phyloP scores from a whole-genome alignment of 2,329 filamentous ascomycete genomes.

The Talaromyces sp. region DNA sequence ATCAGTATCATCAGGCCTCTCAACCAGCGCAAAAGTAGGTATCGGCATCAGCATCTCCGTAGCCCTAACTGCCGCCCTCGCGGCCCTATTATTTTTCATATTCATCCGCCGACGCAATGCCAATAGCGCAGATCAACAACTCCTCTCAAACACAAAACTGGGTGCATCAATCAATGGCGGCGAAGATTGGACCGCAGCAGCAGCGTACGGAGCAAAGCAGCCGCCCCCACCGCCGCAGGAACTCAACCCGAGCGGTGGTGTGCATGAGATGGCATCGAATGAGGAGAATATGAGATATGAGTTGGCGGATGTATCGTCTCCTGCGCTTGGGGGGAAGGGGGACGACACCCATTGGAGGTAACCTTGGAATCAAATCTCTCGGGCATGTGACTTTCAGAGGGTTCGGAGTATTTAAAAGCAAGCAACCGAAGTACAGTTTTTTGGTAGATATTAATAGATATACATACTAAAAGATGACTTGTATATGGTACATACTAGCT shows the following conservation, averaged over 20 bases:
- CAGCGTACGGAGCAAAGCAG: background rate
- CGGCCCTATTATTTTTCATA: background rate
- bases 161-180: background rate
- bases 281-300: background rate
- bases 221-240: background rate
- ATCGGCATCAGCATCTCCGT: background rate
- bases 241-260: background rate
- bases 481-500: background rate
- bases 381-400: too few relatives aligned
- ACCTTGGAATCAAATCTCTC: background rate
- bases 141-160: background rate
- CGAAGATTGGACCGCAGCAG: background rate
- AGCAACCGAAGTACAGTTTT: background rate
- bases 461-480: background rate
- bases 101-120: background rate
- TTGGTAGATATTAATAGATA: background rate
- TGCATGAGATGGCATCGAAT: background rate
- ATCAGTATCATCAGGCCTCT: background rate
- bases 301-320: background rate
- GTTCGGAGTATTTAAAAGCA: background rate
- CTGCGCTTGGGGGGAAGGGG: background rate
- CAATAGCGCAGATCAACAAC: background rate
- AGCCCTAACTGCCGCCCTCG: background rate
- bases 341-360: background rate
- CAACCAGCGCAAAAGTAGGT: background rate